Evolutionary conservation across 75 land plant species (phyloP).

Genomic region (Azolla pinnata): DNA sequence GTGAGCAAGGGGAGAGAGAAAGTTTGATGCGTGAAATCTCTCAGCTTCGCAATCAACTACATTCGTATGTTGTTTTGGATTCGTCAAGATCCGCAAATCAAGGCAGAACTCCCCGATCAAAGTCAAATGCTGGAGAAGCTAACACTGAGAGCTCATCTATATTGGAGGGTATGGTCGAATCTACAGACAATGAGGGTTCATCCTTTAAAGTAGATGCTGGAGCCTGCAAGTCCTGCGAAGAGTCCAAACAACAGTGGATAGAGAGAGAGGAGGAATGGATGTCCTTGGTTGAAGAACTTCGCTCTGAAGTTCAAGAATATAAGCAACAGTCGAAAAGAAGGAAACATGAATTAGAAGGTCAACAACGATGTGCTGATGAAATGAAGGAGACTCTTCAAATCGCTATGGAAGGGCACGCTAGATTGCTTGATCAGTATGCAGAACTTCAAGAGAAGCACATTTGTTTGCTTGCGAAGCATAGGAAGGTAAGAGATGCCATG

Average conservation of each 20-base stretch:
- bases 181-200: neutral
- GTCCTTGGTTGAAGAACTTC: slow-evolving; percentile 57
- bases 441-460: slow-evolving; percentile 88
- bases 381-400: slow-evolving; percentile 73
- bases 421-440: slow-evolving; percentile 82
- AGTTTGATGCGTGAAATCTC: slow-evolving; percentile 61
- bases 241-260: slow-evolving; percentile 45
- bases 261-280: slow-evolving; percentile 73
- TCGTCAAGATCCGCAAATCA: slow-evolving; percentile 27
- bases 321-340: slow-evolving; percentile 40
- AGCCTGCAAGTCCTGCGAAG: slow-evolving; percentile 32
- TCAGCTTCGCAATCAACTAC: slow-evolving; percentile 58
- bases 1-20: slow-evolving; percentile 78
- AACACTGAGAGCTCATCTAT: neutral
- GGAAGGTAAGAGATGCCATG: slow-evolving; percentile 69
- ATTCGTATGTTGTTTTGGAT: slow-evolving; percentile 38
- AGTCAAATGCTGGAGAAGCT: neutral
- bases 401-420: slow-evolving; percentile 85
- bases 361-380: slow-evolving; percentile 65
- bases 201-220: neutral
- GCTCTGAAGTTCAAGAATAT: slow-evolving; percentile 48
- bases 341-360: slow-evolving; percentile 48
- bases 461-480: slow-evolving; percentile 53
- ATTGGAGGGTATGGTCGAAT: neutral
- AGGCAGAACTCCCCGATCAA: slow-evolving; percentile 18